These are phyloP conservation scores for Passalora sequoiae DNA, from an alignment of 2,329 filamentous ascomycete genomes.

Conservation along the genomic window DNA sequence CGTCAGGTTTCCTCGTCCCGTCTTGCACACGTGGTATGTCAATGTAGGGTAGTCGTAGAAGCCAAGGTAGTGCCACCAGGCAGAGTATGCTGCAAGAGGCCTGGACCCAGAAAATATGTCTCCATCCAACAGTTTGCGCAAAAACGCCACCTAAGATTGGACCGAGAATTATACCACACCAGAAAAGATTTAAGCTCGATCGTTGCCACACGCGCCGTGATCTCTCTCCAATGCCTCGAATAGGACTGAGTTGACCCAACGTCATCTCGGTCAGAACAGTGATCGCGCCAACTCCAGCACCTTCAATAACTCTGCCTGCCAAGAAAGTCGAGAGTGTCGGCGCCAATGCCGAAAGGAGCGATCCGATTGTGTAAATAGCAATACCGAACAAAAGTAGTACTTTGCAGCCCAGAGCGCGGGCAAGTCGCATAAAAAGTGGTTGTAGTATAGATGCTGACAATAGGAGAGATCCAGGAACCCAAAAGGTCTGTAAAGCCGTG, in stretches of 20 bases:
- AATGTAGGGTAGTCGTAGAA: slow-evolving; percentile 5
- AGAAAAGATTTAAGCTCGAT: slow-evolving; percentile 46
- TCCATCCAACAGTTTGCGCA: slow-evolving; percentile 50
- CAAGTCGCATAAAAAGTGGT: slow-evolving; percentile 38
- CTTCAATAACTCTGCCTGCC: slow-evolving; percentile 37
- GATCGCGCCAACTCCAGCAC: slow-evolving; percentile 39
- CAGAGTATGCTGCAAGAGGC: slow-evolving; percentile 49
- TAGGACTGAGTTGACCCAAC: slow-evolving; percentile 42
- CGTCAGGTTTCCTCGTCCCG: slow-evolving; percentile 41
- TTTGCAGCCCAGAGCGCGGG: slow-evolving; percentile 39
- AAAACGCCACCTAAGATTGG: slow-evolving; percentile 50
- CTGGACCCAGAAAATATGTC: slow-evolving; percentile 63
- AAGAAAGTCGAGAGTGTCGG: slow-evolving; percentile 22
- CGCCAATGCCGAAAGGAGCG: slow-evolving; percentile 30
- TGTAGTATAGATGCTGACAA: slow-evolving; percentile 39
- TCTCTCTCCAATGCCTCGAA: background rate
- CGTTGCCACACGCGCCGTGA: slow-evolving; percentile 33
- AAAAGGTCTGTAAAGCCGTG: slow-evolving; percentile 28
- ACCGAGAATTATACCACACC: slow-evolving; percentile 51
- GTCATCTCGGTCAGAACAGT: slow-evolving; percentile 42
- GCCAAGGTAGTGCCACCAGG: slow-evolving; percentile 36
- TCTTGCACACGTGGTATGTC: slow-evolving; percentile 13
- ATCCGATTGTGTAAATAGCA: slow-evolving; percentile 35
- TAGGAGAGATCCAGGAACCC: slow-evolving; percentile 39
- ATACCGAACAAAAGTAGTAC: slow-evolving; percentile 35